Evolutionary conservation across 164 flowering plant species (phyloP).

Genomic region (Sedum album): DNA sequence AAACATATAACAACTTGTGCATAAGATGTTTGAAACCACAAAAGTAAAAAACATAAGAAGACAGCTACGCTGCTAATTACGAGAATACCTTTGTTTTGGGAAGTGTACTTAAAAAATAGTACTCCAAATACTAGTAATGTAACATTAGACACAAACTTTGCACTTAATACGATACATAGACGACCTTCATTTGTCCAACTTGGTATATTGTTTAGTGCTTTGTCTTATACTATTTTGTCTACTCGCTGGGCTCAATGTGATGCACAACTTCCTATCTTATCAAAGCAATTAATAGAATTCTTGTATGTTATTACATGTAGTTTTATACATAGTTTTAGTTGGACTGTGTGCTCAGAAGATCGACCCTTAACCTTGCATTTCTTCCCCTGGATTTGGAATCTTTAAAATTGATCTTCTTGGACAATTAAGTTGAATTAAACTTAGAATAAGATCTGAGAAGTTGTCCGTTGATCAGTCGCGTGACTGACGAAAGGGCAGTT

Average conservation of each 20-base stretch:
- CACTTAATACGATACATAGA: background rate
- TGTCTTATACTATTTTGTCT: background rate
- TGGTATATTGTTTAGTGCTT: background rate
- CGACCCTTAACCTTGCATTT: background rate
- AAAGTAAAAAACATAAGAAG: background rate
- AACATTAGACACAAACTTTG: background rate
- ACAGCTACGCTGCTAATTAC: background rate
- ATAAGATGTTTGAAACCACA: background rate
- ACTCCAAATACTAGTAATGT: background rate
- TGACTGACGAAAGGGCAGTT: no score
- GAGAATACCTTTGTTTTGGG: background rate
- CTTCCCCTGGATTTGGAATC: no score
- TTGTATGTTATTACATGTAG: background rate
- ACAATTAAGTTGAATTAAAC: no score
- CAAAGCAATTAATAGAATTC: background rate
- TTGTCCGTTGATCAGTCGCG: no score
- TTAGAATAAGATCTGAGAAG: no score
- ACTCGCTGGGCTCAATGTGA: background rate
- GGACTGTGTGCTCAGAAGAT: background rate
- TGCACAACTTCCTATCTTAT: background rate
- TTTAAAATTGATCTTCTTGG: no score
- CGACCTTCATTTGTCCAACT: constrained; percentile 5
- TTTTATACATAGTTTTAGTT: background rate
- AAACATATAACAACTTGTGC: background rate
- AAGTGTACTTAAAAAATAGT: background rate